phyloP scores from a whole-genome alignment of 2,329 filamentous ascomycete genomes.

The Calonectria naviculata region DNA sequence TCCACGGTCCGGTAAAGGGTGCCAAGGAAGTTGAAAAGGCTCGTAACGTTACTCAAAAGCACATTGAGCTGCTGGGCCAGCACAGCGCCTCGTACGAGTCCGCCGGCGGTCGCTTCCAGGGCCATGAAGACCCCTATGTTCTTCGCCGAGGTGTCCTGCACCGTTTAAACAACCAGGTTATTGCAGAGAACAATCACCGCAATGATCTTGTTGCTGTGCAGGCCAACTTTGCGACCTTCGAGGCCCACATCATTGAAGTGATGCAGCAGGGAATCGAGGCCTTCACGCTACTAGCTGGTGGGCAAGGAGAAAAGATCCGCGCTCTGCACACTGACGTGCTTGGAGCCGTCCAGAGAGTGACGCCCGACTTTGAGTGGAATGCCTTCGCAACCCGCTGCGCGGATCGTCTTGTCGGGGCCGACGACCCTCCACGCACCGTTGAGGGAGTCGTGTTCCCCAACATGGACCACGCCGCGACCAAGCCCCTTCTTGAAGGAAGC shows the following conservation, averaged over 20 bases:
- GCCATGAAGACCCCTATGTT: slow-evolving; percentile 88
- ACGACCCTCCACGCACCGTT: slow-evolving; percentile 77
- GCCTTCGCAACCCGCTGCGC: slow-evolving; percentile 81
- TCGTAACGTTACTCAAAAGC: slow-evolving; percentile 87
- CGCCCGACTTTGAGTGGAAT: slow-evolving; percentile 91
- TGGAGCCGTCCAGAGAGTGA: slow-evolving; percentile 78
- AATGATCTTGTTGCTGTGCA: slow-evolving; percentile 94
- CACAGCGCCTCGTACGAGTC: slow-evolving; percentile 85
- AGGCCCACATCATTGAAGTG: slow-evolving; percentile 84
- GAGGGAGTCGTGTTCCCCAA: slow-evolving; percentile 87
- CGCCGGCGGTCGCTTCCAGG: slow-evolving; percentile 75
- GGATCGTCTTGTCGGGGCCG: slow-evolving; percentile 81
- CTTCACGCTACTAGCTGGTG: slow-evolving; percentile 83
- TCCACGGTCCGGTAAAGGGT: slow-evolving; percentile 82
- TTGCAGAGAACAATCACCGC: slow-evolving; percentile 95
- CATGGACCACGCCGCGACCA: slow-evolving; percentile 83
- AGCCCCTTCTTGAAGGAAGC: slow-evolving; percentile 86
- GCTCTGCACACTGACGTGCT: slow-evolving; percentile 88
- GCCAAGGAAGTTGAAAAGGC: slow-evolving; percentile 94
- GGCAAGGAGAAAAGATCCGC: slow-evolving; percentile 84
- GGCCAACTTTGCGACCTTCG: slow-evolving; percentile 87
- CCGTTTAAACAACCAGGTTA: slow-evolving; percentile 88
- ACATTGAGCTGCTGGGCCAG: slow-evolving; percentile 93
- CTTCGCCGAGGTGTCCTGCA: slow-evolving; percentile 84
- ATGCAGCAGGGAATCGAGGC: slow-evolving; percentile 85